Conservation (phyloP, 2,329 filamentous ascomycete species). For the Diaporthe destruens region DNA sequence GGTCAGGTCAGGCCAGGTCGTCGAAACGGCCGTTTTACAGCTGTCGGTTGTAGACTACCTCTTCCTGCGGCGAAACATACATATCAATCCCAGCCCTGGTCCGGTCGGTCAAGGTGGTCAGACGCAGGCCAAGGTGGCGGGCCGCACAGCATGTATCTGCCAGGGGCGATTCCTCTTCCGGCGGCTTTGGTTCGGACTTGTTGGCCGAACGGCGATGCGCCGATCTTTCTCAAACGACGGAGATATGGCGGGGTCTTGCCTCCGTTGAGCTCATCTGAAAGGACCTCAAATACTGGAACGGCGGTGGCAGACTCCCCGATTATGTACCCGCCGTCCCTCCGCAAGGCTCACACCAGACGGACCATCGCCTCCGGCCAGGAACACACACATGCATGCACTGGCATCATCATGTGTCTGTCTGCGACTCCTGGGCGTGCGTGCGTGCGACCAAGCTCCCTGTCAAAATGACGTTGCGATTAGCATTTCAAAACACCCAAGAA, state of each 20-base stretch:
- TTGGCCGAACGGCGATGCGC: neutral
- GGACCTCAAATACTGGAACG: too few species aligned
- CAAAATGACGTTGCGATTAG: slow-evolving; percentile 30
- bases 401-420: neutral
- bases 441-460: neutral
- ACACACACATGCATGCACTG: too few species aligned
- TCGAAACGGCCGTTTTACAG: slow-evolving; percentile 3
- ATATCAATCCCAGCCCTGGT: slow-evolving; percentile 2
- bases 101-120: neutral
- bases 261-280: neutral
- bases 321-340: neutral
- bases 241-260: neutral
- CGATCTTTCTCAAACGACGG: neutral
- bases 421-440: too few species aligned
- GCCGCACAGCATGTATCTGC: too few species aligned
- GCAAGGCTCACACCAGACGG: slow-evolving; percentile 23
- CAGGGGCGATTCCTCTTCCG: neutral
- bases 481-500: neutral
- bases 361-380: slow-evolving; percentile 10
- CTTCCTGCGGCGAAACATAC: neutral
- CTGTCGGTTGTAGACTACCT: neutral
- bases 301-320: neutral
- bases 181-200: neutral
- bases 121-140: neutral
- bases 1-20: too few species aligned